These are phyloP conservation scores for Rhizopogon vesiculosus DNA, from an alignment of 768 basidiomycete species.

Conservation along the genomic window DNA sequence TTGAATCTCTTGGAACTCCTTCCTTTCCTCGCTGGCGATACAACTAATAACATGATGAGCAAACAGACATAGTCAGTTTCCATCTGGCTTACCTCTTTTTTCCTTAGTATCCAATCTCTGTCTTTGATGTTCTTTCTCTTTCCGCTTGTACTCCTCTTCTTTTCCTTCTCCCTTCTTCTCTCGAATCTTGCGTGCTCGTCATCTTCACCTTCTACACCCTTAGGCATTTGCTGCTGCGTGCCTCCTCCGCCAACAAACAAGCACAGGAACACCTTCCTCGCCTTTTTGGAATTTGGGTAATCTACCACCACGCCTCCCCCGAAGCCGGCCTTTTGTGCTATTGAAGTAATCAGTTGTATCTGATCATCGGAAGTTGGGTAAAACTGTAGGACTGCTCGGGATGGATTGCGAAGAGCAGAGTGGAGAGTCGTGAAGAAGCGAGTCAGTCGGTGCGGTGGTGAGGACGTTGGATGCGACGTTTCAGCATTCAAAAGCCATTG, in stretches of 20 bases:
- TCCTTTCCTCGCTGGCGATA: constrained; percentile 85
- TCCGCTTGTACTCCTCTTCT: constrained; percentile 48
- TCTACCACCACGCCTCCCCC: constrained; percentile 96
- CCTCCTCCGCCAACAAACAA: constrained; percentile 84
- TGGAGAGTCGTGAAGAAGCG: constrained; percentile 94
- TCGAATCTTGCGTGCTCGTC: constrained; percentile 68
- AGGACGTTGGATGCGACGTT: constrained; percentile 83
- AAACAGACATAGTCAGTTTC: neutral
- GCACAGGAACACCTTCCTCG: constrained; percentile 91
- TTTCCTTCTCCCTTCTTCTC: constrained; percentile 67
- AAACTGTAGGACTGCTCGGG: constrained; percentile 87
- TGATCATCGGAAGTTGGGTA: constrained; percentile 98
- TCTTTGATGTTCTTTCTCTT: constrained; percentile 73
- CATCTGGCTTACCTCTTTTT: constrained; percentile 75
- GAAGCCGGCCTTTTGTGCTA: constrained; percentile 93
- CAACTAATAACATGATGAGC: constrained; percentile 38
- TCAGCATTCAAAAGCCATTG: constrained; percentile 99
- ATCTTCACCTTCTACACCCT: constrained; percentile 69
- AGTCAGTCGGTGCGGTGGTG: constrained; percentile 77
- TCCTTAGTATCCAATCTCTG: constrained; percentile 91
- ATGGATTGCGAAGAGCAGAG: constrained; percentile 79
- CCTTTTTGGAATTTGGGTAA: constrained; percentile 96
- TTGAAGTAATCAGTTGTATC: constrained; percentile 88
- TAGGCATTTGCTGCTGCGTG: constrained; percentile 64
- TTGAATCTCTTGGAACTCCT: constrained; percentile 78